A percentile compares a stretch with the other conserved stretches of the same genome.
phyloP scores from a whole-genome alignment of 345 rosid species.

The Populus euphratica region DNA sequence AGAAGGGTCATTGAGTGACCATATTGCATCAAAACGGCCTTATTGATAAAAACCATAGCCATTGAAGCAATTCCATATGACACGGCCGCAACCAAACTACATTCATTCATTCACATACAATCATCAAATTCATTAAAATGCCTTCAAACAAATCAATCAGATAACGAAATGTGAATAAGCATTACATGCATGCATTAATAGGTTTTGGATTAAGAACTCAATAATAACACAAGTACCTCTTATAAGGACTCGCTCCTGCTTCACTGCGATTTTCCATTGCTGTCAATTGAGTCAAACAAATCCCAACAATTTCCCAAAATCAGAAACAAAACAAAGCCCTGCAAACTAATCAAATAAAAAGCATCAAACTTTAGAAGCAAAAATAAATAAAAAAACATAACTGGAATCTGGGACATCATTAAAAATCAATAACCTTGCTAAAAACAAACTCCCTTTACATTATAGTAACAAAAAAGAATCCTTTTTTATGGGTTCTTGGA shows the following conservation, averaged over 20 bases:
- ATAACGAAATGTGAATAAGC: not conserved
- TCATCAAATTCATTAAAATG: not conserved
- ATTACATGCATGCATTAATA: not conserved
- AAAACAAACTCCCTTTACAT: not conserved
- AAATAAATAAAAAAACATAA: not conserved
- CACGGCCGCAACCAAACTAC: constrained; percentile 71
- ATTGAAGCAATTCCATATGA: constrained; percentile 91
- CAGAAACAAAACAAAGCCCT: not conserved
- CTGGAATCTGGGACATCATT: not conserved
- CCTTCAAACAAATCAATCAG: not conserved
- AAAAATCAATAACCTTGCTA: not conserved
- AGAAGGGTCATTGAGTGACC: constrained; percentile 84
- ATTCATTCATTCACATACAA: constrained; percentile 30
- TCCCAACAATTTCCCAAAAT: not conserved
- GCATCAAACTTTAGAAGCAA: not conserved
- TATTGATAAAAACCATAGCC: constrained; percentile 98
- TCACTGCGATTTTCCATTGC: constrained; percentile 37
- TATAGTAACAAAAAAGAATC: not conserved
- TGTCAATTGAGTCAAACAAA: not conserved
- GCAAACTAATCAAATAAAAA: not conserved
- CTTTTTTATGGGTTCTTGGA: not conserved
- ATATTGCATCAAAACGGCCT: constrained; percentile 87
- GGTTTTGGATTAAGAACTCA: not conserved
- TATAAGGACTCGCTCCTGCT: constrained; percentile 22
- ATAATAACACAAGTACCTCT: constrained; percentile 19